phyloP scores from a whole-genome alignment of 1,284 basidiomycete species.

The Baeospora myosura region DNA sequence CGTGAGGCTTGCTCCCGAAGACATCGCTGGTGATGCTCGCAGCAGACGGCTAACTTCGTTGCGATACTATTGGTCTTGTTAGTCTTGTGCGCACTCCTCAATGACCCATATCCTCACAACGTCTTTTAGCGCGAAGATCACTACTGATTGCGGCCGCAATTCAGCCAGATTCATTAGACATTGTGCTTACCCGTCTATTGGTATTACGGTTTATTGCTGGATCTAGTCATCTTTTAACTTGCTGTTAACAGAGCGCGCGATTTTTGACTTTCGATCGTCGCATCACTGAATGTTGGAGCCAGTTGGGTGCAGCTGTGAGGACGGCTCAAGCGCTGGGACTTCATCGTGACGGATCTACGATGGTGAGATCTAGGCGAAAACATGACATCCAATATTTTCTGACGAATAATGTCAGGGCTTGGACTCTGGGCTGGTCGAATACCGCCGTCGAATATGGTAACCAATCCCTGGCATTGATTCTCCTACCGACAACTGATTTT shows the following conservation, averaged over 20 bases:
- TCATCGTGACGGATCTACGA: slow-evolving; percentile 84
- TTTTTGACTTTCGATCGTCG: slow-evolving; percentile 86
- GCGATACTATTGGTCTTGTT: slow-evolving; percentile 91
- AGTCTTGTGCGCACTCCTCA: slow-evolving; percentile 23
- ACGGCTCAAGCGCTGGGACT: slow-evolving; percentile 92
- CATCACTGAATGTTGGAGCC: slow-evolving; percentile 93
- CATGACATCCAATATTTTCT: slow-evolving; percentile 1
- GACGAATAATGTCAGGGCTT: slow-evolving; percentile 43
- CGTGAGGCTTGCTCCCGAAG: slow-evolving; percentile 78
- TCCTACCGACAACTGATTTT: slow-evolving; percentile 11
- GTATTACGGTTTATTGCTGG: slow-evolving; percentile 42
- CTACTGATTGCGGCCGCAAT: slow-evolving; percentile 85
- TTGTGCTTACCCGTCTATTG: slow-evolving; percentile 81
- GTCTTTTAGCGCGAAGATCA: slow-evolving; percentile 64
- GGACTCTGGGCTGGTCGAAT: slow-evolving; percentile 78
- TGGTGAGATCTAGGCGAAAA: slow-evolving; percentile 41
- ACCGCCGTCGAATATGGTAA: slow-evolving; percentile 85
- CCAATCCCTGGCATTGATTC: slow-evolving; percentile 1
- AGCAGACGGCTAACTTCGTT: slow-evolving; percentile 72
- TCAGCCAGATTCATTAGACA: slow-evolving; percentile 83
- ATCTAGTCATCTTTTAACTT: slow-evolving; percentile 2
- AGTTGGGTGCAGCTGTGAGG: slow-evolving; percentile 85
- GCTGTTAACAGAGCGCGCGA: slow-evolving; percentile 45
- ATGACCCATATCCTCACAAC: slow-evolving; percentile 13
- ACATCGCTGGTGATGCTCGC: slow-evolving; percentile 72